A percentile compares a stretch with the other conserved stretches of the same genome.
These are phyloP conservation scores for Trichosphaerium sp. DNA, from an alignment of 78 protist genomes.

Conservation along the genomic window DNA sequence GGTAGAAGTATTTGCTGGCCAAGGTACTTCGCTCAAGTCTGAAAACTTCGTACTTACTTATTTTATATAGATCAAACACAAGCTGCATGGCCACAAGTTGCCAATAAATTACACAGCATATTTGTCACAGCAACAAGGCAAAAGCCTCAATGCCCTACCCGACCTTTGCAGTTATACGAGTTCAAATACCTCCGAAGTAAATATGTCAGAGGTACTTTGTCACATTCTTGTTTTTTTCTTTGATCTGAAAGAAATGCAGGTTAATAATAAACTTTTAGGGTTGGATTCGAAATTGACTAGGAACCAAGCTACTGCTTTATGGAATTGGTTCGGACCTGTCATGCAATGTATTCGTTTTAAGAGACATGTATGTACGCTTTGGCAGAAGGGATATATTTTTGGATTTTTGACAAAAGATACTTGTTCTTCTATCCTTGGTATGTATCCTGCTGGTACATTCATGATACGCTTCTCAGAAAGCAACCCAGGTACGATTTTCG, in stretches of 20 bases:
- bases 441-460: constrained; percentile 21
- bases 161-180: constrained; percentile 33
- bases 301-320: constrained; percentile 23
- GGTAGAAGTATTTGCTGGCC: constrained; percentile 29
- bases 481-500: no score
- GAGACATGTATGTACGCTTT: constrained; percentile 30
- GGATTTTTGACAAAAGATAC: constrained; percentile 29
- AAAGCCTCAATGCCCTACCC: not conserved
- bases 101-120: constrained; percentile 4
- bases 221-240: not conserved
- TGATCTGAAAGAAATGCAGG: no score
- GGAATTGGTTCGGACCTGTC: constrained; percentile 45
- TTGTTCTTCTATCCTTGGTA: constrained; percentile 9
- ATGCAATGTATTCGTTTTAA: constrained; percentile 36
- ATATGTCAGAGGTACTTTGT: constrained; percentile 1
- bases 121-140: constrained; percentile 33
- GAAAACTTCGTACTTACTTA: not conserved
- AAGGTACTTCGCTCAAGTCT: constrained; percentile 5
- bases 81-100: not conserved
- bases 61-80: not conserved
- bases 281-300: constrained; percentile 2
- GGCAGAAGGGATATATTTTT: constrained; percentile 43
- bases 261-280: not conserved
- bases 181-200: constrained; percentile 29
- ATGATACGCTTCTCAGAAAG: constrained; percentile 36